Percentiles rank a stretch among this genome's conserved stretches.
phyloP scores from a whole-genome alignment of 2,329 filamentous ascomycete genomes.

The Penicillium fuscoglaucum region DNA sequence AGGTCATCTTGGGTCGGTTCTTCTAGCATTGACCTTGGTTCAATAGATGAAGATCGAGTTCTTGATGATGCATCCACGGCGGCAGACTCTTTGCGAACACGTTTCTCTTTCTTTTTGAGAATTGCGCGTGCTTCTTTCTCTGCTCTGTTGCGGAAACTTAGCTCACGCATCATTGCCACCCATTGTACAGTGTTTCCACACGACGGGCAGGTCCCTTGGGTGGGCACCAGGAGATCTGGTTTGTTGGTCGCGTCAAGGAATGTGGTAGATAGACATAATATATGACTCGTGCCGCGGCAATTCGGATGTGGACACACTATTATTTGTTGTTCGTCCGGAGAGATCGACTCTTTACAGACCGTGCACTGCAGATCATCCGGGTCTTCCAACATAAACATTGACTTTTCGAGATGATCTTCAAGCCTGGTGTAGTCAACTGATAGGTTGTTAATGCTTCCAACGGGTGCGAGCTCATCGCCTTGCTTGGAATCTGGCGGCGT shows the following conservation, averaged over 20 bases:
- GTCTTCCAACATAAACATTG: conserved; percentile 44
- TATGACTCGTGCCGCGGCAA: conserved; percentile 55
- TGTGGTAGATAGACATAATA: conserved; percentile 55
- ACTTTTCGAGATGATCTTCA: conserved; percentile 55
- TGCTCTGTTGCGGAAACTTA: conserved; percentile 72
- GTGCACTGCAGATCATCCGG: conserved; percentile 45
- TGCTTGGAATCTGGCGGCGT: background rate
- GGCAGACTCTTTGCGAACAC: conserved; percentile 28
- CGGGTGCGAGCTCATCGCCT: conserved; percentile 25
- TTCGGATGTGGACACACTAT: conserved; percentile 53
- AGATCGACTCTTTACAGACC: conserved; percentile 49
- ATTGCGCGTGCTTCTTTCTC: conserved; percentile 65
- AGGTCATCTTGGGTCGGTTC: conserved; percentile 26
- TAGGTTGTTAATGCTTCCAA: conserved; percentile 47
- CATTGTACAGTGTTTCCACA: conserved; percentile 67
- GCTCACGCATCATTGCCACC: conserved; percentile 77
- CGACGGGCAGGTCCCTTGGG: conserved; percentile 67
- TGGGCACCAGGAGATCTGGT: conserved; percentile 60
- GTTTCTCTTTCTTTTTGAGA: conserved; percentile 59
- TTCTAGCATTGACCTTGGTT: conserved; percentile 14
- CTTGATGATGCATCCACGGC: background rate
- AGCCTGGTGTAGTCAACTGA: conserved; percentile 55
- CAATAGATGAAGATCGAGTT: conserved; percentile 7
- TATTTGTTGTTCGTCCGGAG: conserved; percentile 42
- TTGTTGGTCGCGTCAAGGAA: conserved; percentile 50